These are phyloP conservation scores for Akanthomyces dipterigenus DNA, from an alignment of 2,329 filamentous ascomycete genomes.

Conservation along the genomic window DNA sequence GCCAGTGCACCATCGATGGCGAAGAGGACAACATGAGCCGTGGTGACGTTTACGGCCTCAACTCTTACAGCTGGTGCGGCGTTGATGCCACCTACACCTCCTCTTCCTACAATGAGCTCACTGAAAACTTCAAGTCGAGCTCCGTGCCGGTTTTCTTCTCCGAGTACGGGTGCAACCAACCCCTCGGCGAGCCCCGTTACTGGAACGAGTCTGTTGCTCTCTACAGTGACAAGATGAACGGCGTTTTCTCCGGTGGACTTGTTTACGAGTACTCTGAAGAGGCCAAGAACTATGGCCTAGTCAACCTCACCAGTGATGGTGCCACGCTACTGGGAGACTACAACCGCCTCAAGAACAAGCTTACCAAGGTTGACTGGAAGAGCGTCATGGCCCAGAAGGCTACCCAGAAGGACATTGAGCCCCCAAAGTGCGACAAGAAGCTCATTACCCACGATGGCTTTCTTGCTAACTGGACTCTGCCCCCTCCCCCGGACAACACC, in stretches of 20 bases:
- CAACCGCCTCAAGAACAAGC: constrained; percentile 69
- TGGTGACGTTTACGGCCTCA: constrained; percentile 70
- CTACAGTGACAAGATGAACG: constrained; percentile 63
- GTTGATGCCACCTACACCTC: constrained; percentile 52
- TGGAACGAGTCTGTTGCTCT: constrained; percentile 71
- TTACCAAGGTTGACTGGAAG: constrained; percentile 65
- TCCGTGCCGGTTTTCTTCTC: constrained; percentile 76
- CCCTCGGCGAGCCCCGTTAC: constrained; percentile 52
- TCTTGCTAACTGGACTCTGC: constrained; percentile 73
- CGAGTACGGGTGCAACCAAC: constrained; percentile 70
- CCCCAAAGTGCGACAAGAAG: constrained; percentile 57
- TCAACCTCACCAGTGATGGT: constrained; percentile 52
- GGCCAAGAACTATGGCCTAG: constrained; percentile 57
- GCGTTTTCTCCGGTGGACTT: constrained; percentile 65
- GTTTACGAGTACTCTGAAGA: constrained; percentile 79
- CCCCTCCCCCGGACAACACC: constrained; percentile 58
- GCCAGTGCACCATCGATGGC: constrained; percentile 56
- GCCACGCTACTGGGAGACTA: constrained; percentile 58
- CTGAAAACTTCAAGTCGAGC: constrained; percentile 56
- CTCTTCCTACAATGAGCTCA: constrained; percentile 57
- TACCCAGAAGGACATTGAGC: constrained; percentile 38
- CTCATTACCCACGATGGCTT: constrained; percentile 66
- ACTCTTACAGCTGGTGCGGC: constrained; percentile 65
- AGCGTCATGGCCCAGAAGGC: constrained; percentile 58
- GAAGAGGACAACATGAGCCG: constrained; percentile 54